Conservation (phyloP, 2,329 filamentous ascomycete species). For the Parafenestella ontariensis region DNA sequence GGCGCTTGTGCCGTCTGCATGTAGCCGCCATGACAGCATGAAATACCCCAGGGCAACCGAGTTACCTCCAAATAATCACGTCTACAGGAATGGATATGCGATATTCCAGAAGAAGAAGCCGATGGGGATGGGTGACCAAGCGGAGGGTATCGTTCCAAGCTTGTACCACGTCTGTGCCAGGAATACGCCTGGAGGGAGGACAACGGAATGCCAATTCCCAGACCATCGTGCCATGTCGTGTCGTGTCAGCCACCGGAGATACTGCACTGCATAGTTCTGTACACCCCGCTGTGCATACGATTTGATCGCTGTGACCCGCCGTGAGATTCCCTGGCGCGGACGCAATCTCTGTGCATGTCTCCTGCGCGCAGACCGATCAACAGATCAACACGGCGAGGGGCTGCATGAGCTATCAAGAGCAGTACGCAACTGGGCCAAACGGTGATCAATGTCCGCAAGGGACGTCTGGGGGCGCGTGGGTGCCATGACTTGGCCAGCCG, state of each 20-base stretch:
- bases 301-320: slow-evolving; percentile 7
- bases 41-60: not conserved
- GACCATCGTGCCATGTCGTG: slow-evolving; percentile 8
- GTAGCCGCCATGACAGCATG: slow-evolving; percentile 8
- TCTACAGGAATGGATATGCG: slow-evolving; percentile 1
- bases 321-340: slow-evolving; percentile 3
- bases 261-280: slow-evolving; percentile 18
- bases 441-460: slow-evolving; percentile 11
- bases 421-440: slow-evolving; percentile 8
- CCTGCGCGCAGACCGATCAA: slow-evolving; percentile 9
- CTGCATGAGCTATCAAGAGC: not conserved
- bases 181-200: slow-evolving; percentile 1
- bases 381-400: slow-evolving; percentile 1
- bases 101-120: slow-evolving; percentile 10
- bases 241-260: slow-evolving; percentile 19
- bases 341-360: slow-evolving; percentile 1
- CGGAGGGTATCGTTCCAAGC: not conserved
- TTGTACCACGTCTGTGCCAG: not conserved
- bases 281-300: slow-evolving; percentile 15
- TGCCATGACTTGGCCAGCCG: slow-evolving; percentile 1
- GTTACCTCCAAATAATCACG: not conserved
- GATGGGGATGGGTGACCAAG: slow-evolving; percentile 4
- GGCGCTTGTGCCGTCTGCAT: slow-evolving; percentile 6
- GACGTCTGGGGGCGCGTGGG: slow-evolving; percentile 14
- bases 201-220: slow-evolving; percentile 4